Base-by-base conservation (phyloP, 177 flowering plant genomes). In the Vitis hybrid region DNA sequence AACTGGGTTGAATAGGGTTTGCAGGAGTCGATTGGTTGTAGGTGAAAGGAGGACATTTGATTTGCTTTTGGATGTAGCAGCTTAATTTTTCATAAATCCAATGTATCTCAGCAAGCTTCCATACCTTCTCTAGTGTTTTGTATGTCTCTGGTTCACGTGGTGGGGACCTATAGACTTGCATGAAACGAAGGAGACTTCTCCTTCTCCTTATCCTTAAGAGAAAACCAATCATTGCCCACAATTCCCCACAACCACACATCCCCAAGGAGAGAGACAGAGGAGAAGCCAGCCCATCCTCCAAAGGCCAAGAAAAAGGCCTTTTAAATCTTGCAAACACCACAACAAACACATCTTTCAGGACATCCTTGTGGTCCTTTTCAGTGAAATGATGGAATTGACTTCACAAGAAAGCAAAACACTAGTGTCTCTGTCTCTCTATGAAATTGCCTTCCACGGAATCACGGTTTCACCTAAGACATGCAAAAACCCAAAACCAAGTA, bases 221-320 rank as follows among this genome's bases (percentile, higher is more conserved):
- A 45, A 56, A 59, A 29, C 80, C 75, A 79, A 82, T 79, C 66
- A 82, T 82, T 76, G 55, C 69, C 65, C 75, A 57, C 78, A 74
- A 60, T 60, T 64, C 77, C 77, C 76, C 64, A 79, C 72, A 52
- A 51, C 74, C 77, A 74, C 71, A 63, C 52, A 39, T 50, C 52
- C 62, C 60, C 2, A 51, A 14, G 45, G 31, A 49, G 10, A 16
- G 67, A 68, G 13, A 64, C 11, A 21, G 15, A 13, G 21, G 19
- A 13, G 4, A 18, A 10, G 60, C 10, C 10, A 57, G 31, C 33
- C 45, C 63, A 26, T n/a, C 7, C 45, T 39, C 45, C 45, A 6
- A 39, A 39, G 45, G 45, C 29, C 29, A 39, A 7, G 45, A 39
- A 39, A 39, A 39, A 39, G 1, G 45, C 45, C 45, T 31, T 15